Evolutionary conservation across 2,329 filamentous ascomycete species (phyloP), one percentile per base, ranked within the genome.

Genomic region (Aspergillus caelatus): DNA sequence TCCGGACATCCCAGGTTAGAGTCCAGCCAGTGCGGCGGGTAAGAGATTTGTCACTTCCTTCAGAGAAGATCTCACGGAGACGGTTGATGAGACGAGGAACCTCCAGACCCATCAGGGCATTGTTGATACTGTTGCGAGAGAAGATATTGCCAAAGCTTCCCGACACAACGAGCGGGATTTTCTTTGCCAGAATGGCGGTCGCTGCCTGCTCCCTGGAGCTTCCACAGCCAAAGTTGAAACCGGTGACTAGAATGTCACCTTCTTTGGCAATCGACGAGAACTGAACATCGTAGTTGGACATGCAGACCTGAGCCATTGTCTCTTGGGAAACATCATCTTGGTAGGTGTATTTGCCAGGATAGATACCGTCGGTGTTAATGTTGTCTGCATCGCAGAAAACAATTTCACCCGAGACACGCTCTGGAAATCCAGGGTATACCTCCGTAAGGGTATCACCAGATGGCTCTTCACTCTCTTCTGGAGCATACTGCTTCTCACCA

Each of bases 351-450:
- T 94, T 93, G 5, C 92, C 93, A 0, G 93, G 91, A 77, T 98
- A 98, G 76, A 98, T 97, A 60, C 86, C 89, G 73, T 98, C 94
- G 0, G 94, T 98, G 79, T 95, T 92, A 75, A 97, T 88, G 79
- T 96, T 96, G 75, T 93, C 91, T 0, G 86, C 88, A 71, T 97
- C 92, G 74, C 88, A 92, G 79, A 95, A 97, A 54, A 96, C 84
- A 63, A 98, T 96, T 77, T 97, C 92, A 26, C 94, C 94, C 10
- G 84, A 83, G 16, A 98, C 88, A 66, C 88, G 89, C 70, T 93
- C 90, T 0, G 94, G 93, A 76, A 98, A 97, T 41, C 93, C 93
- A 0, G 92, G 91, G 2, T 94, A 86, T 59, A 97, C 87, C 23
- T 94, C 88, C 0, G 90, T 94, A 36, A 73, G 56, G 36, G 69